A percentile compares a stretch with the other conserved stretches of the same genome.
Conservation (phyloP, 2,329 filamentous ascomycete species). For the Alternaria gansuensis region DNA sequence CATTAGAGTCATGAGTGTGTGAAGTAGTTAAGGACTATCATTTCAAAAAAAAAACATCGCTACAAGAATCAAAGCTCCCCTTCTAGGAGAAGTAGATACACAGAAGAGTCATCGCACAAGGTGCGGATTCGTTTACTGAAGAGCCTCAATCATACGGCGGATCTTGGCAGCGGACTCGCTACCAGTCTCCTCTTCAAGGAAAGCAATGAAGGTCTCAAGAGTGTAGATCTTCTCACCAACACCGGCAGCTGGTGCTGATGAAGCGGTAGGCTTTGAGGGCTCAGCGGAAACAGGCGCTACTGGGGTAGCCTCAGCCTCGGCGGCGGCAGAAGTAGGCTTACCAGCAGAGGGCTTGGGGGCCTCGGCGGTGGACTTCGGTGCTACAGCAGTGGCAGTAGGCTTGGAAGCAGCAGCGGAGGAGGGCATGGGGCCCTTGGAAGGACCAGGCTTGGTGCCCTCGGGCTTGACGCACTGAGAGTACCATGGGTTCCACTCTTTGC, state of each 20-base stretch:
- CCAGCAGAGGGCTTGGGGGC: slow-evolving; percentile 7
- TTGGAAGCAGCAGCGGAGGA: slow-evolving; percentile 12
- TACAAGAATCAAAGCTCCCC: slow-evolving; percentile 23
- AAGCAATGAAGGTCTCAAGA: slow-evolving; percentile 29
- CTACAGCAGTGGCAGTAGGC: slow-evolving; percentile 14
- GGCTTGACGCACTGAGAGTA: slow-evolving; percentile 57
- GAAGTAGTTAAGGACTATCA: slow-evolving; percentile 11
- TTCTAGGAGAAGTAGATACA: slow-evolving; percentile 21
- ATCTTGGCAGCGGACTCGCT: slow-evolving; percentile 25
- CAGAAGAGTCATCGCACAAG: slow-evolving; percentile 1
- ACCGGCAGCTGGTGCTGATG: slow-evolving; percentile 9
- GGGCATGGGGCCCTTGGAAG: slow-evolving; percentile 22
- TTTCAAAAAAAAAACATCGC: slow-evolving; percentile 18
- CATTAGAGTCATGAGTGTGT: background rate
- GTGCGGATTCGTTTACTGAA: slow-evolving; percentile 9
- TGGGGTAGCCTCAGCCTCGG: slow-evolving; percentile 15
- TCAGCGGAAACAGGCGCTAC: slow-evolving; percentile 15
- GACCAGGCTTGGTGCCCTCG: slow-evolving; percentile 21
- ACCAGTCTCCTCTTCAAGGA: slow-evolving; percentile 25
- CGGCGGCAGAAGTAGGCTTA: slow-evolving; percentile 12
- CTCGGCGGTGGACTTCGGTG: slow-evolving; percentile 14
- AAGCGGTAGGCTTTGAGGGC: slow-evolving; percentile 18
- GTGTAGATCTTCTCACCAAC: slow-evolving; percentile 31
- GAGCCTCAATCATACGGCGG: slow-evolving; percentile 29
- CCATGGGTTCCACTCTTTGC: slow-evolving; percentile 55